Evolutionary conservation across 129 eudicot species (phyloP), one percentile per base, ranked within the genome.

Genomic region (Flaveria linearis): DNA sequence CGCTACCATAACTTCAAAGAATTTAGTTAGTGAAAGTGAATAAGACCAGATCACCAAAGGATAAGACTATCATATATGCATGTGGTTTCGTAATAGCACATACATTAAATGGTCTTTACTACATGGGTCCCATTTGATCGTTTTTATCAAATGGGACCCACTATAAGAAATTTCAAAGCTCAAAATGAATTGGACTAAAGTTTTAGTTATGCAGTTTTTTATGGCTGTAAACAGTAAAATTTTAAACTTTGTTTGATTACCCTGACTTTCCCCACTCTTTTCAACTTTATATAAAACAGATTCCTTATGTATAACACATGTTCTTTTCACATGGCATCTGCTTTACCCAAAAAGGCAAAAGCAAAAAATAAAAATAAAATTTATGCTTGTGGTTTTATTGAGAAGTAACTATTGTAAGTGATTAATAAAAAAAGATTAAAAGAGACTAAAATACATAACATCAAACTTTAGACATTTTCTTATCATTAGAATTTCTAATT

Each of bases 271-370:
- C 50, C 45, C 46, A 62, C 15, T 16, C 69, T 25, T 69, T 43
- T 78, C 45, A 9, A 66, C 75, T 69, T 77, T 69, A 78, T 62
- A 26, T 57, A 60, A 7, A 56, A 11, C 62, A 69, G 51, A 25
- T 56, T 25, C 75, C 47, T 69, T 68, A 56, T 68, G 15, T 55
- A 58, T 39, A 41, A 16, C 69, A 55, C 81, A 78, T 77, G 70
- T 78, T 55, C 17, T 20, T 69, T 43, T 56, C 58, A 78, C 69
- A 71, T 78, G 75, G 68, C 28, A 12, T 33, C 7, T 78, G 76
- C 81, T 68, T 71, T 78, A 69, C 39, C 51, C 60, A 45, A 77
- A 75, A 77, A 77, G 69, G 42, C 14, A 68, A 69, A 39, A 77
- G 25, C 4, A 23, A 56, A 53, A 8, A 14, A 22, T 8, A 25